Conservation (phyloP, 2,329 filamentous ascomycete genomes). For the Aspergillaceae sp. region DNA sequence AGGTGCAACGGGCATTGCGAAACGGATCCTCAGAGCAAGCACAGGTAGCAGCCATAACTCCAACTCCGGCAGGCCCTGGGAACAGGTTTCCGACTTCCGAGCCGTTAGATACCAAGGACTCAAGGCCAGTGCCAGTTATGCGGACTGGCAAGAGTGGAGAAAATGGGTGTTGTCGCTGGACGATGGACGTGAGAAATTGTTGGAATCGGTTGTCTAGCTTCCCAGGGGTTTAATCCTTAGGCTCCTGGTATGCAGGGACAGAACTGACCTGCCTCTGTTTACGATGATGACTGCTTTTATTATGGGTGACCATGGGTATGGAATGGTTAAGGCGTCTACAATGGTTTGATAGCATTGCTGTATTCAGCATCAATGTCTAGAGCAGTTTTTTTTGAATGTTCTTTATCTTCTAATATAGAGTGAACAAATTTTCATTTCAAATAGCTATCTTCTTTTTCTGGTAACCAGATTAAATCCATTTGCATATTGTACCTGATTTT, state of each 20-base stretch:
- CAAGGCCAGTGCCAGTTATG: slow-evolving; percentile 62
- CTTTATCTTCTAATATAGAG: no score
- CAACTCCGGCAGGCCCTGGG: slow-evolving; percentile 49
- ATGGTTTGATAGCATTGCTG: no score
- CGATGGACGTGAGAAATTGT: slow-evolving; percentile 19
- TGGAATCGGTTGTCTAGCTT: not conserved
- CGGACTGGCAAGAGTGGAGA: slow-evolving; percentile 71
- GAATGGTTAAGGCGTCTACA: not conserved
- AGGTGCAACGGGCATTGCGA: slow-evolving; percentile 42
- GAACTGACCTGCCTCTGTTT: not conserved
- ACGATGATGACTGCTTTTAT: not conserved
- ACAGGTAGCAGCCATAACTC: slow-evolving; percentile 18
- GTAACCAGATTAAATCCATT: not conserved
- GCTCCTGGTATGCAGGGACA: not conserved
- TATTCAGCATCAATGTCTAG: no score
- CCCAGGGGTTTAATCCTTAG: no score
- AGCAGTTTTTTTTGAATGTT: no score
- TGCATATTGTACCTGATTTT: not conserved
- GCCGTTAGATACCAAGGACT: slow-evolving; percentile 81
- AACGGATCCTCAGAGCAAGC: slow-evolving; percentile 34
- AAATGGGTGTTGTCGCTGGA: slow-evolving; percentile 51
- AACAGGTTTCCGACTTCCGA: slow-evolving; percentile 62
- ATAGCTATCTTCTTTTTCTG: not conserved
- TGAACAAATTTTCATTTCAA: no score
- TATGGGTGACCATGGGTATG: not conserved